These are phyloP conservation scores for Corniculantispora saksenae DNA, from an alignment of 2,329 filamentous ascomycete species.

Conservation along the genomic window DNA sequence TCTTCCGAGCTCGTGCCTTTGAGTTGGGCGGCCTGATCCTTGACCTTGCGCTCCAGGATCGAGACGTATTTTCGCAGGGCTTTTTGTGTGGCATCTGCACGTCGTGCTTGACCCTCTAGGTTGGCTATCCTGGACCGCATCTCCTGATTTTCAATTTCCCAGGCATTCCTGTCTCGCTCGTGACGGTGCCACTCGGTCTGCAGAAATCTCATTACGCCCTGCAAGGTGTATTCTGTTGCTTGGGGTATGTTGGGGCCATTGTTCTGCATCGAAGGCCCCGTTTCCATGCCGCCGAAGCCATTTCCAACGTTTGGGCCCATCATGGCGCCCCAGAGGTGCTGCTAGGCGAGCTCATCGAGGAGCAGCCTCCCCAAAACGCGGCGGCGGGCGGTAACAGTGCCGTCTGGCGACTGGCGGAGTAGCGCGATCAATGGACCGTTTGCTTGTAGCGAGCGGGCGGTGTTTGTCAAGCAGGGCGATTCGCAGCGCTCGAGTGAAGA, in stretches of 20 bases:
- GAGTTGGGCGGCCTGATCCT: conserved; percentile 74
- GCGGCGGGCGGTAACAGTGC: conserved; percentile 10
- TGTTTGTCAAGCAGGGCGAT: not conserved
- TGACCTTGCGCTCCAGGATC: conserved; percentile 85
- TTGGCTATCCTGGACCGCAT: conserved; percentile 98
- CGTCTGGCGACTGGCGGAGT: conserved; percentile 25
- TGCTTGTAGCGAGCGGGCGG: conserved; percentile 10
- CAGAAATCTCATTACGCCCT: conserved; percentile 96
- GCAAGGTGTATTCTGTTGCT: conserved; percentile 63
- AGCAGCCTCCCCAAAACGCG: conserved; percentile 24
- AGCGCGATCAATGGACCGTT: conserved; percentile 24
- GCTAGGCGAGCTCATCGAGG: conserved; percentile 41
- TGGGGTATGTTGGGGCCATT: conserved; percentile 53
- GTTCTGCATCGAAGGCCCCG: conserved; percentile 46
- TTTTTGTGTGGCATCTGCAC: conserved; percentile 85
- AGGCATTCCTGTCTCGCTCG: conserved; percentile 94
- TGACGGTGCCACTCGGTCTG: conserved; percentile 99
- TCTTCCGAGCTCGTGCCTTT: conserved; percentile 47
- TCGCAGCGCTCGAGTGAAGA: not conserved
- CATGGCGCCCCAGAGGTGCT: conserved; percentile 37
- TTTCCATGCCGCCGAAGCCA: conserved; percentile 49
- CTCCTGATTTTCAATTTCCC: conserved; percentile 98
- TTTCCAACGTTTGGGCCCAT: conserved; percentile 47
- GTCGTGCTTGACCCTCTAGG: conserved; percentile 84
- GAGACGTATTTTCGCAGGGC: conserved; percentile 86